Evolutionary conservation across 1,139 yeast genomes (phyloP), one percentile per base, ranked within the genome.

Genomic region (Yamadazyma dendronema): DNA sequence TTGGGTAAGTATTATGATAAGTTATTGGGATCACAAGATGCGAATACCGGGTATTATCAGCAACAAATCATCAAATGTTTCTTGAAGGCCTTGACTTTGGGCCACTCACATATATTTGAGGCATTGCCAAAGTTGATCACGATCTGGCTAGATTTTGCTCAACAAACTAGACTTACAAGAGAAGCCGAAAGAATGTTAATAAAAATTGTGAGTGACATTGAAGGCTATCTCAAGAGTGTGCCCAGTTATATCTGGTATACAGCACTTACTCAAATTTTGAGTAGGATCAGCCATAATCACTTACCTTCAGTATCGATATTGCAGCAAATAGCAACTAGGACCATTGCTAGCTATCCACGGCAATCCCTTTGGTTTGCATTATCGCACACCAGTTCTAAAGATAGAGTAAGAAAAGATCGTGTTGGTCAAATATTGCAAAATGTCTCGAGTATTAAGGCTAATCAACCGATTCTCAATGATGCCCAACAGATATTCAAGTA

Each of bases 51-150:
- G 0, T 70, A 71, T n/a, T 72, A 80, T 46, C 92, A 87, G 49
- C 73, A 67, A 19, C 75, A 75, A 26, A 80, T 89, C 19, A 79
- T 89, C 6, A 61, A 76, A 6, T 73, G 77, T 38, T 88, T 86
- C 49, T 62, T 84, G 28, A 70, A 77, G 23, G 83, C 96, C 0
- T 73, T 90, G 34, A 77, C 78, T 12, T 73, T 74, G 39, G 94
- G 95, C 0, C 72, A 81, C 6, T 74, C 77, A 33, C 84, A 79
- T 53, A 74, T 87, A 3, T 82, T 82, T 52, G 97, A 94, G 59
- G 86, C 95, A 0, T 63, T 94, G 16, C 98, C 98, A 0, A 89
- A 89, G 54, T 76, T 89, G 17, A 74, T 92, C 5, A 90, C 97
- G 0, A 74, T 89, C 14, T 94, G 98, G 98, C 67, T 94, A 14